Percentiles rank a stretch among this genome's conserved stretches.
Evolutionary conservation across 2,329 filamentous ascomycete species (phyloP).

Genomic region (Tolypocladium nubicola): DNA sequence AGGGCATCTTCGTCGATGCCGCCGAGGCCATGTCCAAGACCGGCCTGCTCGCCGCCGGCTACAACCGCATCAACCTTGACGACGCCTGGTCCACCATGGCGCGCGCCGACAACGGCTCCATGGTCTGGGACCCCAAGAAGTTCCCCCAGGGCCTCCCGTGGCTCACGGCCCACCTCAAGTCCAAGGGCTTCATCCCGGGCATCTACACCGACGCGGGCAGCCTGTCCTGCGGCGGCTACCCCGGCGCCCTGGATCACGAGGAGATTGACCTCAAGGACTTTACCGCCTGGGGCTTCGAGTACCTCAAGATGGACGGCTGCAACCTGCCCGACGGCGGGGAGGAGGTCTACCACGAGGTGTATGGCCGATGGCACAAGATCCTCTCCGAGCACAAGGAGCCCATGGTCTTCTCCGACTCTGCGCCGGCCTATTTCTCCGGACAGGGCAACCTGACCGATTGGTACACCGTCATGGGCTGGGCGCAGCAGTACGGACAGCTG

Average conservation of each 20-base stretch:
- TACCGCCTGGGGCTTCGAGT: conserved; percentile 25
- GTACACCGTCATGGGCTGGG: conserved; percentile 34
- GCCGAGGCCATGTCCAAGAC: conserved; percentile 31
- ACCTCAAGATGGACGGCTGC: conserved; percentile 30
- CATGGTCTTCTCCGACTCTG: conserved; percentile 33
- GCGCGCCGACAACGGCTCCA: conserved; percentile 23
- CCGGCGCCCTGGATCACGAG: conserved; percentile 29
- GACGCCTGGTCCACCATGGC: conserved; percentile 30
- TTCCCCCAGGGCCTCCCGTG: conserved; percentile 32
- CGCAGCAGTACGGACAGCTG: conserved; percentile 27
- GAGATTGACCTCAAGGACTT: conserved; percentile 29
- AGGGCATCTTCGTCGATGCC: conserved; percentile 34
- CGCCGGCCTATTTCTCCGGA: conserved; percentile 31
- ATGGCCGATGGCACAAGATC: conserved; percentile 31
- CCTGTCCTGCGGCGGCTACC: conserved; percentile 30
- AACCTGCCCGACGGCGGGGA: conserved; percentile 18
- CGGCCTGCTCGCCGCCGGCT: conserved; percentile 24
- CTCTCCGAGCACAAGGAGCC: conserved; percentile 21
- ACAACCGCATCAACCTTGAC: conserved; percentile 29
- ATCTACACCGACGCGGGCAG: conserved; percentile 35
- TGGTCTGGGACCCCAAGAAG: conserved; percentile 27
- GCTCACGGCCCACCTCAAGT: conserved; percentile 26
- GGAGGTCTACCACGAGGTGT: conserved; percentile 17
- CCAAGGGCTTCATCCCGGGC: conserved; percentile 29
- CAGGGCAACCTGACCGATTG: conserved; percentile 27